These are phyloP conservation scores for Pythium volutum DNA, from an alignment of 352 stramenopile genomes.

Conservation along the genomic window DNA sequence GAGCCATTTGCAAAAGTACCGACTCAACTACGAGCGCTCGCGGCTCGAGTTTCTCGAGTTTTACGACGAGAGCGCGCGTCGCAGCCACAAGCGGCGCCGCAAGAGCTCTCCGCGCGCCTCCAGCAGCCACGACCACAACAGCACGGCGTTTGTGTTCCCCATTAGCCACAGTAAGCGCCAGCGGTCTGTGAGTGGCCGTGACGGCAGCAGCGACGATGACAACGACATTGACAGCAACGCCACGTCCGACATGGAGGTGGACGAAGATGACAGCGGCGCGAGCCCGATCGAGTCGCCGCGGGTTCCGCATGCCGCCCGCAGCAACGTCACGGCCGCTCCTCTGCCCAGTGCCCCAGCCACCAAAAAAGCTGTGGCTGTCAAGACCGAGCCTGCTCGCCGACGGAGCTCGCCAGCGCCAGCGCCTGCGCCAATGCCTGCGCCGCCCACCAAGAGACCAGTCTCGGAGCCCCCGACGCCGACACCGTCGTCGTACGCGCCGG, in stretches of 20 bases:
- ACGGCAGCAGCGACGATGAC: slow-evolving; percentile 2
- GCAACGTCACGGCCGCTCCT: neutral
- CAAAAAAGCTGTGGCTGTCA: neutral
- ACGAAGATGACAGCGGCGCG: slow-evolving; percentile 3
- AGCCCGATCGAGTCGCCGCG: neutral
- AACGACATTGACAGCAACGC: slow-evolving; percentile 2
- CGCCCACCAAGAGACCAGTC: neutral
- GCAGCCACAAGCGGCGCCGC: slow-evolving; percentile 43
- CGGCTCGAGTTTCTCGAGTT: slow-evolving; percentile 83
- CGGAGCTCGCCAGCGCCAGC: neutral
- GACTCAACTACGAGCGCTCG: slow-evolving; percentile 85
- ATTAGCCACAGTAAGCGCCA: slow-evolving; percentile 17
- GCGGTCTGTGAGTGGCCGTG: neutral
- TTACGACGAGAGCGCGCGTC: slow-evolving; percentile 65
- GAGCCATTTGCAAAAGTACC: slow-evolving; percentile 88
- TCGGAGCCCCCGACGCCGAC: slow-evolving; percentile 2
- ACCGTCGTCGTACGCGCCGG: neutral
- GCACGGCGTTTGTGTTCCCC: slow-evolving; percentile 19
- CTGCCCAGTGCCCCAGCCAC: neutral
- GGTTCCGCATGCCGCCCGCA: neutral
- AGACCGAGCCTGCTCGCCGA: neutral
- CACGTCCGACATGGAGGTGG: slow-evolving; percentile 9
- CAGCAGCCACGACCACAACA: slow-evolving; percentile 19
- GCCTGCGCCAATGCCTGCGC: neutral
- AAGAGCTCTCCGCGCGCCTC: neutral